Percentiles rank a stretch among this genome's conserved stretches.
phyloP scores from a whole-genome alignment of 1,284 basidiomycete genomes.

The Cutaneotrichosporon sp. region DNA sequence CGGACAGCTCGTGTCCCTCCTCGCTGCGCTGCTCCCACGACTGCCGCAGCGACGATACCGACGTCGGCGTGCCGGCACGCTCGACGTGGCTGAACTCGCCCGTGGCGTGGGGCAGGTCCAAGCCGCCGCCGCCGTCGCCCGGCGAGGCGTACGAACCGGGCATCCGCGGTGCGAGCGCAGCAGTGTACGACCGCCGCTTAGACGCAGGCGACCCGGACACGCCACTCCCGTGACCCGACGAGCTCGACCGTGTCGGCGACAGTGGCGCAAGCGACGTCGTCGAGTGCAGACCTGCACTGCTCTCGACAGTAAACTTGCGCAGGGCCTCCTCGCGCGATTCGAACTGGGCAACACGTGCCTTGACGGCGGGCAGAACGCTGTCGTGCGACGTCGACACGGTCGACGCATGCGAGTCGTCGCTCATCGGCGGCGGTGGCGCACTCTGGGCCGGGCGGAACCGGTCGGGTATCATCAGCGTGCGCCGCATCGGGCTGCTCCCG shows the following conservation, averaged over 20 bases:
- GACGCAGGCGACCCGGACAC: neutral
- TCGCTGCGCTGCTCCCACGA: neutral
- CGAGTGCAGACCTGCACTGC: constrained; percentile 14
- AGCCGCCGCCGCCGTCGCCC: neutral
- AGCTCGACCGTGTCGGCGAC: neutral
- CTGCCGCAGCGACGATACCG: neutral
- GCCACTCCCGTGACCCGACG: neutral
- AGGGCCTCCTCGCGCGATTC: constrained; percentile 39
- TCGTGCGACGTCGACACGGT: constrained; percentile 17
- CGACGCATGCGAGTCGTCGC: constrained; percentile 11
- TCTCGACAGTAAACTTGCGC: constrained; percentile 36
- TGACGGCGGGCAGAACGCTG: constrained; percentile 26
- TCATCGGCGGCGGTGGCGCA: constrained; percentile 1
- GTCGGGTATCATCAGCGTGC: constrained; percentile 8
- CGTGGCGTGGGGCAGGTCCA: neutral
- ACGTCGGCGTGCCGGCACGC: neutral
- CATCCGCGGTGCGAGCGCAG: constrained; percentile 3
- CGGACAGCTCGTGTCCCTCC: neutral
- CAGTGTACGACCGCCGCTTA: constrained; percentile 4
- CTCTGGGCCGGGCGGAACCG: constrained; percentile 11
- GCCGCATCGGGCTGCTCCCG: neutral
- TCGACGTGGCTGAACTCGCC: neutral
- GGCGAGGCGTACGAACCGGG: neutral
- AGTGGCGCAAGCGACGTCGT: neutral
- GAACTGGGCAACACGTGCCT: constrained; percentile 37